These are phyloP conservation scores for Botrytis squamosa DNA, from an alignment of 2,329 filamentous ascomycete genomes.

Conservation along the genomic window DNA sequence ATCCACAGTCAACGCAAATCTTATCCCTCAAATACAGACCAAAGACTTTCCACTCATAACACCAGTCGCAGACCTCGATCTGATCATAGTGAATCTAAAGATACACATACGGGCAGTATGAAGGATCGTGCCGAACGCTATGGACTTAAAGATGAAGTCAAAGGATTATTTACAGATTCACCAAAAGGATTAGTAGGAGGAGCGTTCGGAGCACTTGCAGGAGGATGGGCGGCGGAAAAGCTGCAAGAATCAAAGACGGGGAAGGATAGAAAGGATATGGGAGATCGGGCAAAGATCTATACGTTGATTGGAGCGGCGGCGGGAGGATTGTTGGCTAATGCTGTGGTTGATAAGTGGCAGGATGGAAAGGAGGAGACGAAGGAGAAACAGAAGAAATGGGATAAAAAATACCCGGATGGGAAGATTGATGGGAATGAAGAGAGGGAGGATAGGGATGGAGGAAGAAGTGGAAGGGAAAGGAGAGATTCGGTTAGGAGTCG, in stretches of 20 bases:
- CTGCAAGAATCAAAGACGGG: conserved; percentile 25
- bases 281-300: conserved; percentile 25
- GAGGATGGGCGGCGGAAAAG: conserved; percentile 34
- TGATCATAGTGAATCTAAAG: background rate
- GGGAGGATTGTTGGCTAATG: conserved; percentile 34
- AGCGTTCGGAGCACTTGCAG: conserved; percentile 32
- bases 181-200: conserved; percentile 28
- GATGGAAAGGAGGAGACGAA: conserved; percentile 26
- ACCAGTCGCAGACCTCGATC: background rate
- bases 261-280: conserved; percentile 23
- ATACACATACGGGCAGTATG: background rate
- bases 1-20: background rate
- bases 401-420: conserved; percentile 16
- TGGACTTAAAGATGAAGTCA: conserved; percentile 29
- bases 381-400: conserved; percentile 22
- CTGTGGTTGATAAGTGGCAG: conserved; percentile 32
- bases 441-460: conserved; percentile 1
- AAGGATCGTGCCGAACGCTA: conserved; percentile 12
- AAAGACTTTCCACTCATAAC: background rate
- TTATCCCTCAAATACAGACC: background rate
- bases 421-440: conserved; percentile 4
- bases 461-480: conserved; percentile 6
- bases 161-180: conserved; percentile 29
- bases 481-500: conserved; percentile 9
- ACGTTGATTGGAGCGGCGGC: conserved; percentile 34